Base-by-base conservation (phyloP, 2,329 filamentous ascomycete genomes). In the Sporothrix brasiliensis region DNA sequence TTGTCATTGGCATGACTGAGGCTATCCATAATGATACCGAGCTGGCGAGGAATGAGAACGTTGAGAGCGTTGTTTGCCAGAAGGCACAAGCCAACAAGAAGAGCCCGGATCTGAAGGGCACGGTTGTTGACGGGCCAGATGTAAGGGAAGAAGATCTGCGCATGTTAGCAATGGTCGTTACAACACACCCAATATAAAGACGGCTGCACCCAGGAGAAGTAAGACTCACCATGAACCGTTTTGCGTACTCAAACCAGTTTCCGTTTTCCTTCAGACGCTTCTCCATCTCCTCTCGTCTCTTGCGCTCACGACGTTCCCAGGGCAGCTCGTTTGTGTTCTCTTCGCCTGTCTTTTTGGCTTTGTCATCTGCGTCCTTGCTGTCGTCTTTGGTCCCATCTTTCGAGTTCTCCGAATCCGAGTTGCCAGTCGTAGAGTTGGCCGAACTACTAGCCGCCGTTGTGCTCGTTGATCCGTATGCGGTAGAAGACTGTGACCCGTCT, bases 11-110 rank as follows among this genome's bases (percentile, higher is more conserved):
- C 78, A 10, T 83, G 81, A 41, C 84, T 84, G 27, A 96, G 81
- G 72, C 87, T 87, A 75, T 95, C 88, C 73, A 92, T 89, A 73
- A 97, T 89, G 71, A 92, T 88, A 73, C 92, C 93, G 44, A 94
- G 87, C 77, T 95, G 92, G 24, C 91, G 86, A n/a, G 93, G 93
- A 44, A 93, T 88, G 54, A 96, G 81, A 16, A 97, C 82, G 75
- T 93, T 92, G 66, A 96, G 82, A 5, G 87, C 87, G 73, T 94
- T 92, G 69, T 89, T 87, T 67, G 84, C 81, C n/a, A 93, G 78
- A 27, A 95, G 82, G 74, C 91, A 91, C 1, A 91, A 56, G 0
- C 86, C 85, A 58, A 95, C 89, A 4, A 91, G 82, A 13, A 86
- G 80, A 24, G 91, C 86, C 69, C 89, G 89, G 21, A 91, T 78